Base-by-base conservation (phyloP, 208 protist genomes). In the Leishmania gerbilli region DNA sequence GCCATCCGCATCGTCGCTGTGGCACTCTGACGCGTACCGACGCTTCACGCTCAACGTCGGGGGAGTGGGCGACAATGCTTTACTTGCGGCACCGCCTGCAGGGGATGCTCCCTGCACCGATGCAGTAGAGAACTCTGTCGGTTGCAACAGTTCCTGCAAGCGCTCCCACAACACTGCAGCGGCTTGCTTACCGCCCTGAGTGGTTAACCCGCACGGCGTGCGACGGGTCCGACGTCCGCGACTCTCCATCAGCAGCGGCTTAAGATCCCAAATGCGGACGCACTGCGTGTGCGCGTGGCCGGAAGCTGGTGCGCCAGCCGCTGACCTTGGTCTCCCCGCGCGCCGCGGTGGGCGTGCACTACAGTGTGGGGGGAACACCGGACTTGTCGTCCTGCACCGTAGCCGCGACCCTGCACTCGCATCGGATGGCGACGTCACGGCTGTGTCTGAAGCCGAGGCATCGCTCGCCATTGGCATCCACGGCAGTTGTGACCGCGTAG, bases 251-350 rank as follows among this genome's bases (percentile, higher is more conserved):
- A 93, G 86, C 60, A 90, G 79, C 65, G 90, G 86, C 82, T 93
- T 93, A 49, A 93, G 79, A 79, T 93, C 90, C 90, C 90, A 93
- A 37, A 93, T 87, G 51, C 82, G 85, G 17, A 93, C 87, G 67
- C 86, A 87, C 62, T 65, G 67, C 47, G 84, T 81, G 84, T 91
- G 81, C 31, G 71, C 77, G 81, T 93, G 87, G 21, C 90, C 85
- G 2, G 80, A 79, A n/a, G 80, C 42, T n/a, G 42, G 7, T 15
- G 71, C 71, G 5, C 17, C 62, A 24, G 47, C 69, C 3, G 71
- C 27, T 51, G 82, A 71, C 49, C 53, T 72, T 15, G 60, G 77
- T 1, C 82, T 71, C 62, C 82, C 77, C 31, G 64, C 47, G 65
- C 82, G 82, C 19, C 82, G 77, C 15, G 64, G 74, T 21, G 82